phyloP scores from a whole-genome alignment of 2,329 filamentous ascomycete genomes.

The Aplosporella prunicola region DNA sequence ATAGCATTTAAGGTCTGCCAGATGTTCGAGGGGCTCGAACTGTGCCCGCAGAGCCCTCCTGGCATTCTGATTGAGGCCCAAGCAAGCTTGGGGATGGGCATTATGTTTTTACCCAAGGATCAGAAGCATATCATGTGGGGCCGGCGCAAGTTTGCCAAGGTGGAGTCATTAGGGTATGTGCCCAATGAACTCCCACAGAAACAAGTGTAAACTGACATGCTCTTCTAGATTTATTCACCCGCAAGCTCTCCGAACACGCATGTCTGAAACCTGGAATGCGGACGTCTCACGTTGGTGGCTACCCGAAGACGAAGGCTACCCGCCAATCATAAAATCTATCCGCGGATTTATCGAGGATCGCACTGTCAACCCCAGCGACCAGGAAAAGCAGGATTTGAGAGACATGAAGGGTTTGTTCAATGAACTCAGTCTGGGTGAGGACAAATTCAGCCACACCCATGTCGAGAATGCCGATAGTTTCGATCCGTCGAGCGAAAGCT shows the following conservation, averaged over 20 bases:
- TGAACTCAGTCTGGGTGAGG: slow-evolving; percentile 21
- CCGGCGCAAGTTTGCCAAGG: slow-evolving; percentile 63
- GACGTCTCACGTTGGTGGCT: slow-evolving; percentile 81
- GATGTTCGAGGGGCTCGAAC: slow-evolving; percentile 68
- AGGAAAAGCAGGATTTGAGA: slow-evolving; percentile 53
- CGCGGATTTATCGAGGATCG: slow-evolving; percentile 75
- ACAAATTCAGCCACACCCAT: slow-evolving; percentile 1
- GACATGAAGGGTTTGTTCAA: slow-evolving; percentile 64
- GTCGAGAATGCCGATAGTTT: slow-evolving; percentile 3
- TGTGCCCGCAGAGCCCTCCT: slow-evolving; percentile 59
- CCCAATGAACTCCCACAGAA: not conserved
- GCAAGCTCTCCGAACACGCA: slow-evolving; percentile 58
- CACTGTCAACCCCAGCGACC: slow-evolving; percentile 42
- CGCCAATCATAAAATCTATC: slow-evolving; percentile 63
- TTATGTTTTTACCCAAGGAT: slow-evolving; percentile 72
- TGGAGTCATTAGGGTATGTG: slow-evolving; percentile 71
- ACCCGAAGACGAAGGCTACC: slow-evolving; percentile 68
- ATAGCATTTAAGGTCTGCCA: slow-evolving; percentile 64
- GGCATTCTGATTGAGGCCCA: slow-evolving; percentile 66
- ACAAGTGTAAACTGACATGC: not conserved
- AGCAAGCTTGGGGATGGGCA: slow-evolving; percentile 64
- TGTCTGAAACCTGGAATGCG: slow-evolving; percentile 67
- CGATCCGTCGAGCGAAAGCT: slow-evolving; percentile 6
- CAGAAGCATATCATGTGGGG: slow-evolving; percentile 66
- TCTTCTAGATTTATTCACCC: slow-evolving; percentile 70